These are phyloP conservation scores for Penicillium mononematosum DNA, from an alignment of 495 filamentous ascomycete species.

Conservation along the genomic window DNA sequence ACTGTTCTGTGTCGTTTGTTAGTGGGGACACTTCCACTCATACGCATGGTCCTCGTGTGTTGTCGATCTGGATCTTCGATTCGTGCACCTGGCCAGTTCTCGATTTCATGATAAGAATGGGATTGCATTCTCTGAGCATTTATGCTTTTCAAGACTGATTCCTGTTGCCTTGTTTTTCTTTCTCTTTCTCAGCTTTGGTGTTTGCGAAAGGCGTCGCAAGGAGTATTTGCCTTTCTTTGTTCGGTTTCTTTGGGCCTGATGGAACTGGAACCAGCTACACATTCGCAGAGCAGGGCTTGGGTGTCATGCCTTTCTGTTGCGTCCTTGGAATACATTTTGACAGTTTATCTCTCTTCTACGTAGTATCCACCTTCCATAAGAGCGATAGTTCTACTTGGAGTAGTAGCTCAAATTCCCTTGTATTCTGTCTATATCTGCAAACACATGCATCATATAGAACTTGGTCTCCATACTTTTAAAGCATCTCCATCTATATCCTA, in stretches of 20 bases:
- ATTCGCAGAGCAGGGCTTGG: not conserved
- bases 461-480: not conserved
- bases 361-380: not conserved
- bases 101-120: not conserved
- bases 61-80: not conserved
- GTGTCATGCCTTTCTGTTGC: slow-evolving; percentile 19
- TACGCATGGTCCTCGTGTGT: not conserved
- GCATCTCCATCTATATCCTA: not conserved
- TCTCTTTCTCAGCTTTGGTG: slow-evolving; percentile 19
- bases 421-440: not conserved
- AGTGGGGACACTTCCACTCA: slow-evolving; percentile 11
- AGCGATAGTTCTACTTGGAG: not conserved
- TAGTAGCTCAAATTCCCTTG: not conserved
- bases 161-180: not conserved
- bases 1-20: slow-evolving; percentile 74
- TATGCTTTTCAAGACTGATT: slow-evolving; percentile 17
- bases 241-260: slow-evolving; percentile 39
- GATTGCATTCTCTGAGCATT: slow-evolving; percentile 9
- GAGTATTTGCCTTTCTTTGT: slow-evolving; percentile 56
- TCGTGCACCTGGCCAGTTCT: not conserved
- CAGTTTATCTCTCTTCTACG: slow-evolving; percentile 7
- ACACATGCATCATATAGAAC: not conserved
- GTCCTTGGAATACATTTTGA: slow-evolving; percentile 30
- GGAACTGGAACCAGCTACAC: not conserved
- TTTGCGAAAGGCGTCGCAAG: slow-evolving; percentile 30